A percentile compares a stretch with the other conserved stretches of the same genome.
Conservation (phyloP, 164 flowering plant species). For the Stephania yunnanensis region DNA sequence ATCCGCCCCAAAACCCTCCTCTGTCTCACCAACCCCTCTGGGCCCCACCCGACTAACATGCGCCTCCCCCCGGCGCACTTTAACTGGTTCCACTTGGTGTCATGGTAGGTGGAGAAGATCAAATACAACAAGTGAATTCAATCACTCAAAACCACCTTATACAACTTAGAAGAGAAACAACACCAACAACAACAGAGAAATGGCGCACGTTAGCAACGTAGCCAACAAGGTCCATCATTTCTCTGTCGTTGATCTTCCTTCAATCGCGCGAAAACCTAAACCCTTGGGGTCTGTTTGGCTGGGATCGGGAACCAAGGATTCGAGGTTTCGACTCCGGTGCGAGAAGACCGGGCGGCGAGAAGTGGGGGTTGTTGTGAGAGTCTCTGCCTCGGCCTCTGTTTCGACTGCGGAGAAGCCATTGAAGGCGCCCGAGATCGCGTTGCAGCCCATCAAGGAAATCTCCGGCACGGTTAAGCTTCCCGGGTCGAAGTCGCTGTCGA, state of each 20-base stretch:
- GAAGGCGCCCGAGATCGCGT: constrained; percentile 63
- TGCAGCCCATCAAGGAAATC: constrained; percentile 88
- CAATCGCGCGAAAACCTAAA: constrained; percentile 21
- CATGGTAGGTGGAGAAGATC: neutral
- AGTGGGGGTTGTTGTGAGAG: constrained; percentile 26
- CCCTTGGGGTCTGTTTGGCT: constrained; percentile 22
- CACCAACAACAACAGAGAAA: neutral
- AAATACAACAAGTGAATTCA: neutral
- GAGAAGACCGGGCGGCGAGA: constrained; percentile 1
- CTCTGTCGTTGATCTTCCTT: neutral
- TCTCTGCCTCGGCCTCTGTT: constrained; percentile 60
- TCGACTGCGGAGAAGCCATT: constrained; percentile 68
- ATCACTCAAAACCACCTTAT: too few species aligned
- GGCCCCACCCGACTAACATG: neutral
- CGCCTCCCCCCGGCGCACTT: neutral
- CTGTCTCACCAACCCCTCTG: neutral
- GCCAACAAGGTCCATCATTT: constrained; percentile 11
- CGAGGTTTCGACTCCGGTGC: constrained; percentile 23
- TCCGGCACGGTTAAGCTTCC: constrained; percentile 78
- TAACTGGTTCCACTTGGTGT: neutral
- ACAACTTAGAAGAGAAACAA: neutral
- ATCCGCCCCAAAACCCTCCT: neutral
- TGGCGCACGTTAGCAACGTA: constrained; percentile 27
- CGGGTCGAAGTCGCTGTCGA: constrained; percentile 98
- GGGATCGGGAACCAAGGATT: constrained; percentile 24